Evolutionary conservation across 495 filamentous ascomycete genomes (phyloP), one percentile per base, ranked within the genome.

Genomic region (Halenospora varia): DNA sequence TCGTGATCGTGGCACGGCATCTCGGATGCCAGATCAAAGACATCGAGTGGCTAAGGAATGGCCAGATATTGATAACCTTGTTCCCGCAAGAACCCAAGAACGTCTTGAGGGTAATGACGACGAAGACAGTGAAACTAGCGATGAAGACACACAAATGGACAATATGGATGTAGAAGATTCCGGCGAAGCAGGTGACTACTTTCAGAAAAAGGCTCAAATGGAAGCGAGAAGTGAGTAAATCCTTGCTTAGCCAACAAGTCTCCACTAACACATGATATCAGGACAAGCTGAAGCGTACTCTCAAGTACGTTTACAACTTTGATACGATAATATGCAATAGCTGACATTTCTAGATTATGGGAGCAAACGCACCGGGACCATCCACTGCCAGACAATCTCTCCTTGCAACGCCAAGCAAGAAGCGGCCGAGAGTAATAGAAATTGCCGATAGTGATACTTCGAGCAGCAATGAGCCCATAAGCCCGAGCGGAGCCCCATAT

Each of bases 371-470:
- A 9, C 19, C 42, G n/a, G 17, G 8, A 20, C 13, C 42, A 46
- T 6, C 29, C 13, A 13, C 6, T 13, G 4, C 29, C 29, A 35
- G 13, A 35, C 29, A 35, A 35, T 13, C 29, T 6, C 29, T 6
- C 4, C 29, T 13, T 35, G 42, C 15, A 39, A 56, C 53, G 51
- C 59, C 59, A 10, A 41, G 48, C 29, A 56, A 41, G 24, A 61
- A 61, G 23, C 59, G 59, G 2, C 39, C n/a, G 13, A 46, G 48
- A 13, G 10, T 51, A 8, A 41, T 55, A 18, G 53, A 51, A 19
- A 53, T 61, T 20, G 53, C 53, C 3, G 35, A 47, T 17, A 52
- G 47, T 48, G 59, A 61, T 26, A 13, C 48, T 2, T 51, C 53
- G 6, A 53, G 53, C 24, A 56, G 39, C 26, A 29, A 52, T 35